Percentiles rank a stretch among this genome's conserved stretches.
These are phyloP conservation scores for Colletotrichum orchidophilum DNA, from an alignment of 2,329 filamentous ascomycete species.

Conservation along the genomic window DNA sequence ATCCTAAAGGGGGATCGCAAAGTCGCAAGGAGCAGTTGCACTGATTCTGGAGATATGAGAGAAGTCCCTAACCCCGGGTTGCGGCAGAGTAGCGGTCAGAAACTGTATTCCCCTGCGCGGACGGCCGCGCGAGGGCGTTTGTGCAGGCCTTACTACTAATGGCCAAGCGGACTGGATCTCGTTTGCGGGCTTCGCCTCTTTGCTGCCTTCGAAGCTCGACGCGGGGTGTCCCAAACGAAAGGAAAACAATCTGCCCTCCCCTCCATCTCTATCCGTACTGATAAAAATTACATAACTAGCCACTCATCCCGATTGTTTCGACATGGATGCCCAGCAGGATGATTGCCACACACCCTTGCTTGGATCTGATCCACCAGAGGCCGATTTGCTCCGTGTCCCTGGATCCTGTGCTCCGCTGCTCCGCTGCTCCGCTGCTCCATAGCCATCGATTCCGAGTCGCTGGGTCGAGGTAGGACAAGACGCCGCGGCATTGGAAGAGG, in stretches of 20 bases:
- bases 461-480: background rate
- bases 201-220: background rate
- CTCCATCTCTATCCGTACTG: background rate
- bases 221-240: background rate
- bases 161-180: background rate
- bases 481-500: background rate
- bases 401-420: background rate
- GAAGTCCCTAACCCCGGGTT: background rate
- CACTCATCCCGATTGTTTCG: background rate
- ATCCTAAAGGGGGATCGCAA: background rate
- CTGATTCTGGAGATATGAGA: background rate
- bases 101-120: background rate
- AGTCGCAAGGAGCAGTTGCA: background rate
- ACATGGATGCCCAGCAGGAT: background rate
- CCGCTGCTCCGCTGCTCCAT: background rate
- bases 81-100: conserved; percentile 10
- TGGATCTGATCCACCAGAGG: background rate
- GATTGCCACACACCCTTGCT: background rate
- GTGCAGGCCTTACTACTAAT: background rate
- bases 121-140: background rate
- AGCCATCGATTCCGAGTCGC: background rate
- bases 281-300: background rate
- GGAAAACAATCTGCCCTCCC: background rate
- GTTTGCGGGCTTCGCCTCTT: background rate
- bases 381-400: background rate